These are phyloP conservation scores for Podaxis carcinomalis DNA, from an alignment of 768 basidiomycete species.

Conservation along the genomic window DNA sequence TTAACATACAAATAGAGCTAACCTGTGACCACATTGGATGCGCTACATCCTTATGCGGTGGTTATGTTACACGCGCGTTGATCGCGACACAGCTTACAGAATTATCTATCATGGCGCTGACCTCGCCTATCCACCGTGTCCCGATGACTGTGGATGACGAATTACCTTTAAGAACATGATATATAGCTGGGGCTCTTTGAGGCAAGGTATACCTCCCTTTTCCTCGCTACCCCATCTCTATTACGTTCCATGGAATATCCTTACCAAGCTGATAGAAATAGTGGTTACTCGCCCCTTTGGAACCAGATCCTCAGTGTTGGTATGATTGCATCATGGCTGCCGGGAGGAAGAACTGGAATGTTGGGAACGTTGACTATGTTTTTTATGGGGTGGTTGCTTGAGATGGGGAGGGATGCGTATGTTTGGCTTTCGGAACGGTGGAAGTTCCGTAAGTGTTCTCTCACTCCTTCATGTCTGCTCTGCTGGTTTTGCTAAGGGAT, in stretches of 20 bases:
- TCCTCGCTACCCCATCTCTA: neutral
- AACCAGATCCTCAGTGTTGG: constrained; percentile 4
- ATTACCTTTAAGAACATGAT: neutral
- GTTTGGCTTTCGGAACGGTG: constrained; percentile 30
- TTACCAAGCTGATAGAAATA: neutral
- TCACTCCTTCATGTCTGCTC: neutral
- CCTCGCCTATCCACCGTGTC: neutral
- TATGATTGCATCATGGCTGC: constrained; percentile 7
- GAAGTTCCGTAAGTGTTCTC: constrained; percentile 22
- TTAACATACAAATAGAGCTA: no score
- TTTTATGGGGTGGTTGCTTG: constrained; percentile 10
- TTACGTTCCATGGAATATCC: neutral
- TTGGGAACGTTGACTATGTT: constrained; percentile 6
- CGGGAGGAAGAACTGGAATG: neutral
- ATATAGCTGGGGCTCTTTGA: neutral
- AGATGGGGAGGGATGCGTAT: constrained; percentile 9
- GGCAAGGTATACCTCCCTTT: neutral
- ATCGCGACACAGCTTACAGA: neutral
- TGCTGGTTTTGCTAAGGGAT: neutral
- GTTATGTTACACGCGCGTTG: neutral
- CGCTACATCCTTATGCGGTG: no score
- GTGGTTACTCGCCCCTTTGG: neutral
- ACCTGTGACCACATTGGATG: no score
- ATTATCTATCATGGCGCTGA: neutral
- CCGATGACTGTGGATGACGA: neutral